Conservation (phyloP, 768 basidiomycete genomes). For the Xerocomellus amylosporus region DNA sequence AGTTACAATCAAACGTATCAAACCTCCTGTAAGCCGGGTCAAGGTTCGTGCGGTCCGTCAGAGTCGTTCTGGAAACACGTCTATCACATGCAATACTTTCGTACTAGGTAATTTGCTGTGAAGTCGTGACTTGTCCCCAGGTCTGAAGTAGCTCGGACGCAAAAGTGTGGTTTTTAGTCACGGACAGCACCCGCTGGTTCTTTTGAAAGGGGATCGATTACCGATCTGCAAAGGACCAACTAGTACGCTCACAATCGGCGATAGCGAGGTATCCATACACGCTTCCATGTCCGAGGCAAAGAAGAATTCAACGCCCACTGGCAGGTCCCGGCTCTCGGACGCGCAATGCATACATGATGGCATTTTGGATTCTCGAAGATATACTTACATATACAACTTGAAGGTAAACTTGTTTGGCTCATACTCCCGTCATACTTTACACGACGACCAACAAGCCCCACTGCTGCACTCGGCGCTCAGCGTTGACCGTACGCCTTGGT, state of each 20-base stretch:
- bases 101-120: neutral
- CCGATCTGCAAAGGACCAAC: neutral
- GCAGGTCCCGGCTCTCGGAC: neutral
- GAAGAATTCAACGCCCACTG: neutral
- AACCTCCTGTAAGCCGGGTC: too few species aligned
- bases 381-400: too few species aligned
- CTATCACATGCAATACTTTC: too few species aligned
- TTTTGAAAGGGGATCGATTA: neutral
- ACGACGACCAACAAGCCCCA: neutral
- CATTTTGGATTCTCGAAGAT: neutral
- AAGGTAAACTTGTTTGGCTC: neutral
- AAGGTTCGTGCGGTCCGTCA: too few species aligned
- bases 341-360: neutral
- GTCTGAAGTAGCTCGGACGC: neutral
- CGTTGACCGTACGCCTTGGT: conserved; percentile 43
- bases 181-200: neutral
- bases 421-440: neutral
- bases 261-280: neutral
- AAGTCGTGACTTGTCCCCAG: neutral
- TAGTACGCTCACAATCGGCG: neutral
- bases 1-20: too few species aligned
- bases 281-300: neutral
- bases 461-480: neutral
- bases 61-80: too few species aligned
- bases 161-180: neutral